Evolutionary conservation across 2,329 filamentous ascomycete species (phyloP).

Genomic region (Cadophora sp.): DNA sequence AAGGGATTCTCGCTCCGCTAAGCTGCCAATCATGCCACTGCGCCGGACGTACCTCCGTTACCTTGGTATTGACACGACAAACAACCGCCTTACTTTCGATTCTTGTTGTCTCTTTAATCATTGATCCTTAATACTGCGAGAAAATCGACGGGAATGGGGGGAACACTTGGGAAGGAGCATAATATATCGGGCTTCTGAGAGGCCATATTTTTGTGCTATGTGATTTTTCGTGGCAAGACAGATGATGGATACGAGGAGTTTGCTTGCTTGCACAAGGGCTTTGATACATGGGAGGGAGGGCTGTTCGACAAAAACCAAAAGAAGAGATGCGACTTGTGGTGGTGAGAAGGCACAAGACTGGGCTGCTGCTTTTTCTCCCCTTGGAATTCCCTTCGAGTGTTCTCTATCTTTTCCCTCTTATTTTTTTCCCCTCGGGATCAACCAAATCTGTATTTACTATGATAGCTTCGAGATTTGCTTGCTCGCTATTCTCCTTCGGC

Average conservation of each 20-base stretch:
- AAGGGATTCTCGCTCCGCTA: slow-evolving; percentile 99
- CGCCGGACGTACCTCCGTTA: slow-evolving; percentile 35
- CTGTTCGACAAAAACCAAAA: slow-evolving; percentile 25
- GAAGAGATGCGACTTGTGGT: slow-evolving; percentile 18
- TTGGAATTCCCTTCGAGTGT: slow-evolving; percentile 11
- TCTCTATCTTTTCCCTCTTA: slow-evolving; percentile 23
- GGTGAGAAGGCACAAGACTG: slow-evolving; percentile 36
- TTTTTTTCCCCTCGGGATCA: slow-evolving; percentile 33
- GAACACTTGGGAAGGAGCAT: slow-evolving; percentile 35
- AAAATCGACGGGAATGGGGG: slow-evolving; percentile 31
- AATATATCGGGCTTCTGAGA: slow-evolving; percentile 42
- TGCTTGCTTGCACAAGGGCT: slow-evolving; percentile 29
- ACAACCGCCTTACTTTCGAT: slow-evolving; percentile 41
- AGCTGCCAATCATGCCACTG: slow-evolving; percentile 41
- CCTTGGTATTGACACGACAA: slow-evolving; percentile 37
- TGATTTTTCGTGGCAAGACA: slow-evolving; percentile 29
- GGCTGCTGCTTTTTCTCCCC: slow-evolving; percentile 28
- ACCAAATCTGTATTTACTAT: slow-evolving; percentile 43
- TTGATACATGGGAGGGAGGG: slow-evolving; percentile 8
- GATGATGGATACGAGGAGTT: slow-evolving; percentile 38
- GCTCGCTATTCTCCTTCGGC: slow-evolving; percentile 9
- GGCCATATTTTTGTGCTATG: slow-evolving; percentile 35
- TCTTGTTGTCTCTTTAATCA: slow-evolving; percentile 45
- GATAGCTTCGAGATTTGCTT: slow-evolving; percentile 41
- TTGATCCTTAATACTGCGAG: slow-evolving; percentile 43